Percentiles rank a stretch among this genome's conserved stretches.
These are phyloP conservation scores for Metschnikowia drakensbergensis DNA, from an alignment of 805 yeast species.

Conservation along the genomic window DNA sequence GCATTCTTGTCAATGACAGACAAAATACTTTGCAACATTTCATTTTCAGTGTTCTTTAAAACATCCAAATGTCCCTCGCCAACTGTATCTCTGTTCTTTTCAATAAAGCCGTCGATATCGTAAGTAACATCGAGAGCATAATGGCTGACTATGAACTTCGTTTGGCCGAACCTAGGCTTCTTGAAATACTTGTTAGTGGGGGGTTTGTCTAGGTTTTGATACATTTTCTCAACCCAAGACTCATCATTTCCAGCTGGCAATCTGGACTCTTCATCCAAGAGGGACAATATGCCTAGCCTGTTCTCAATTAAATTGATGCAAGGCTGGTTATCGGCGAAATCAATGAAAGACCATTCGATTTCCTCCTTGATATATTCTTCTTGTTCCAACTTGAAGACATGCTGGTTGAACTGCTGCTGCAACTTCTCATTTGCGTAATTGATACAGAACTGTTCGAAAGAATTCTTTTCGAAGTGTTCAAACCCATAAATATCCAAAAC, in stretches of 20 bases:
- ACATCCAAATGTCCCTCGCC: conserved; percentile 93
- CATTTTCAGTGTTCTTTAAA: conserved; percentile 64
- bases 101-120: conserved; percentile 91
- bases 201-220: conserved; percentile 75
- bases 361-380: conserved; percentile 90
- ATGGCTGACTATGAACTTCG: conserved; percentile 85
- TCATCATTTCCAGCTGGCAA: conserved; percentile 91
- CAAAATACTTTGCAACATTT: conserved; percentile 60
- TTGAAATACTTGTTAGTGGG: conserved; percentile 76
- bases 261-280: conserved; percentile 92
- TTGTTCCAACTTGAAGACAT: conserved; percentile 94
- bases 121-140: conserved; percentile 93
- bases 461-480: conserved; percentile 90
- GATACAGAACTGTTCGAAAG: conserved; percentile 96
- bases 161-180: conserved; percentile 91
- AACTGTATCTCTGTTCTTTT: conserved; percentile 95
- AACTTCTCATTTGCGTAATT: conserved; percentile 95
- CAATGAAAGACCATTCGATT: conserved; percentile 95
- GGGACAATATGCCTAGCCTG: conserved; percentile 79
- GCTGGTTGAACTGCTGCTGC: conserved; percentile 96
- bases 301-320: conserved; percentile 90
- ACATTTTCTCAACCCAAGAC: conserved; percentile 87
- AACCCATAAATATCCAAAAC: conserved; percentile 97
- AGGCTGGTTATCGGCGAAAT: conserved; percentile 94
- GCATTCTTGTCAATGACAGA: conserved; percentile 59